phyloP scores from a whole-genome alignment of 2,329 filamentous ascomycete genomes.

The Dothistroma septosporum region DNA sequence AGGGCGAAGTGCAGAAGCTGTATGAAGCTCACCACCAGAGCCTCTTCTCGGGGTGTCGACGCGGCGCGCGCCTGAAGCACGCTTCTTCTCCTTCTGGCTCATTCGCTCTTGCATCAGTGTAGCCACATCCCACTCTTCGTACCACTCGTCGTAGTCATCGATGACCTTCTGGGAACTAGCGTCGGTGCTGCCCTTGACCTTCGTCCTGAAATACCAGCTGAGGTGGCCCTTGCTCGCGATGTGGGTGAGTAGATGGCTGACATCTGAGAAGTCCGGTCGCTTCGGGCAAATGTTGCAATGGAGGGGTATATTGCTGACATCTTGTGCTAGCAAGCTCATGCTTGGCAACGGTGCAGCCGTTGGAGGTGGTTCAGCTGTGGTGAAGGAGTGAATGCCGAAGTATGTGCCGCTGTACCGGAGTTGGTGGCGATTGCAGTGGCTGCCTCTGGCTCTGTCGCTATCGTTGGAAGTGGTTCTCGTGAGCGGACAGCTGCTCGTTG shows the following conservation, averaged over 20 bases:
- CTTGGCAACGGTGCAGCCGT: constrained; percentile 7
- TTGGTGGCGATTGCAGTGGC: background rate
- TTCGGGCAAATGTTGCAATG: constrained; percentile 80
- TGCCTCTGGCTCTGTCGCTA: background rate
- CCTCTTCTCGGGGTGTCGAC: constrained; percentile 14
- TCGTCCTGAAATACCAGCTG: constrained; percentile 74
- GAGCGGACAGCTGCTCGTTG: constrained; percentile 2
- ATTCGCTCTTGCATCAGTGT: constrained; percentile 72
- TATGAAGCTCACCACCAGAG: constrained; percentile 15
- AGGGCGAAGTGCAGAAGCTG: background rate
- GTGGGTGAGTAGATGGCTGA: constrained; percentile 88
- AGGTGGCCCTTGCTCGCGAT: constrained; percentile 90
- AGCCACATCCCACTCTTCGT: constrained; percentile 65
- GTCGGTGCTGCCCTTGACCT: constrained; percentile 63
- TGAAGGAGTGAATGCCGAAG: constrained; percentile 5
- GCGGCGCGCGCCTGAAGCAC: constrained; percentile 17
- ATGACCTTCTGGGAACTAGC: constrained; percentile 57
- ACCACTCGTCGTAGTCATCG: constrained; percentile 73
- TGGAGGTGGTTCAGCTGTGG: constrained; percentile 4
- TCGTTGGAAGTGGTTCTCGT: constrained; percentile 7
- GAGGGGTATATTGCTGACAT: constrained; percentile 57
- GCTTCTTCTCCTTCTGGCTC: constrained; percentile 65
- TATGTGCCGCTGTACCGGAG: constrained; percentile 1
- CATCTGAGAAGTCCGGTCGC: constrained; percentile 76
- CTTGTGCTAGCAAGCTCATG: constrained; percentile 34